A percentile compares a stretch with the other conserved stretches of the same genome.
Evolutionary conservation across 2,329 filamentous ascomycete species (phyloP).

Genomic region (Penicillium sp.): DNA sequence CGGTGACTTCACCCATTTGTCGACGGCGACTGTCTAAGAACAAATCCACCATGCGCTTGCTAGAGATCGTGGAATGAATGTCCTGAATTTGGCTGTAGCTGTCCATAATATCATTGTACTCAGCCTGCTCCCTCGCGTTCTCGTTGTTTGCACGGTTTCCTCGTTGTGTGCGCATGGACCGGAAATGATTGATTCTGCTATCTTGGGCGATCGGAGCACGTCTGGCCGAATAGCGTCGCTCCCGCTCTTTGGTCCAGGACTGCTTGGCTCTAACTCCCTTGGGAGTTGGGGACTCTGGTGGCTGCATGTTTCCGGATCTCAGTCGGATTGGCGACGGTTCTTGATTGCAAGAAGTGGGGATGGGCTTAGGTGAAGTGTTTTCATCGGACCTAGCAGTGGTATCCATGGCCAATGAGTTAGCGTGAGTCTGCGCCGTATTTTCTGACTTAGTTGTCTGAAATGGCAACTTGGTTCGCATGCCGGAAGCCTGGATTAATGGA

Average conservation of each 20-base stretch:
- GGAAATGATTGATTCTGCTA: slow-evolving; percentile 24
- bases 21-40: slow-evolving; percentile 37
- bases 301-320: slow-evolving; percentile 20
- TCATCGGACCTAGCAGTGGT: background rate
- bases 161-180: slow-evolving; percentile 26
- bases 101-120: slow-evolving; percentile 15
- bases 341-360: background rate
- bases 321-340: slow-evolving; percentile 25
- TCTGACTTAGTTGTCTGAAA: slow-evolving; percentile 9
- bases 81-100: slow-evolving; percentile 22
- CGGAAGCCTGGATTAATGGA: slow-evolving; percentile 37
- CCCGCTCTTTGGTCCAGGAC: slow-evolving; percentile 21
- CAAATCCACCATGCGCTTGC: slow-evolving; percentile 39
- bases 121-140: slow-evolving; percentile 24
- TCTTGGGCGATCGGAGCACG: slow-evolving; percentile 22
- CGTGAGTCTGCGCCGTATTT: background rate
- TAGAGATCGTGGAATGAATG: slow-evolving; percentile 28
- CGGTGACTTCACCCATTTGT: slow-evolving; percentile 19
- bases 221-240: slow-evolving; percentile 22
- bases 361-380: background rate
- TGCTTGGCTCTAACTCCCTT: slow-evolving; percentile 20
- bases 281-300: slow-evolving; percentile 34
- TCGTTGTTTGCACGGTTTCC: slow-evolving; percentile 30
- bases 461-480: slow-evolving; percentile 22
- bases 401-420: background rate